Evolutionary conservation across 176 grass and related monocot species (phyloP).

Genomic region (Calamus simplicifolius): DNA sequence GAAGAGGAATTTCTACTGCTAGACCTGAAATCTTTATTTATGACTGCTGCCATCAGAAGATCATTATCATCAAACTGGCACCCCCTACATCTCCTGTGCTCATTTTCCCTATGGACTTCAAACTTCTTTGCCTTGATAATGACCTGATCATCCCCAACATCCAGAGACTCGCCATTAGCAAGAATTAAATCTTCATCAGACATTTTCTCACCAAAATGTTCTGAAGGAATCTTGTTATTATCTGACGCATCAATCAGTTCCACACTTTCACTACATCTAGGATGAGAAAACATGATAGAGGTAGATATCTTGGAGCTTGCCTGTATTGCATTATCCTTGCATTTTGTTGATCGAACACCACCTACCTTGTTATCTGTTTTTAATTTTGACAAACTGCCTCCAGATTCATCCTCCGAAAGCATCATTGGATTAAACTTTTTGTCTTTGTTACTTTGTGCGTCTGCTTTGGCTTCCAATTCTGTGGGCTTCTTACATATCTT

Average conservation of each 20-base stretch:
- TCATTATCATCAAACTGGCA: conserved; percentile 49
- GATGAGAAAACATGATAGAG: too few species aligned
- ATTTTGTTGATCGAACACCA: too few species aligned
- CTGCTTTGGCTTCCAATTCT: background rate
- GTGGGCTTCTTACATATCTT: background rate
- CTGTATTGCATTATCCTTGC: too few species aligned
- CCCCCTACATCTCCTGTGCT: conserved; percentile 8
- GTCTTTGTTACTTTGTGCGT: background rate
- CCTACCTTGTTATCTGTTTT: background rate
- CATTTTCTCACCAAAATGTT: too few species aligned
- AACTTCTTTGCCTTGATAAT: background rate
- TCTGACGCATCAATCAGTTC: too few species aligned
- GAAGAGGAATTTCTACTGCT: conserved; percentile 20
- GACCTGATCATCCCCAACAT: conserved; percentile 9
- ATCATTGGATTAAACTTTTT: background rate
- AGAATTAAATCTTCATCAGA: background rate
- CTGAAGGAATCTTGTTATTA: too few species aligned
- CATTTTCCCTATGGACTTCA: conserved; percentile 9
- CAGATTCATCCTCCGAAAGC: background rate
- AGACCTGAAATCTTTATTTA: conserved; percentile 36
- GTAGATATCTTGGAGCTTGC: too few species aligned
- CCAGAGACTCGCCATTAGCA: conserved; percentile 4
- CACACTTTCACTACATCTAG: too few species aligned
- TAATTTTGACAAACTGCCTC: background rate
- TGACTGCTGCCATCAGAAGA: conserved; percentile 57